Percentiles rank a stretch among this genome's conserved stretches.
phyloP scores from a whole-genome alignment of 306 rosid species.

The Mimosa bimucronata region DNA sequence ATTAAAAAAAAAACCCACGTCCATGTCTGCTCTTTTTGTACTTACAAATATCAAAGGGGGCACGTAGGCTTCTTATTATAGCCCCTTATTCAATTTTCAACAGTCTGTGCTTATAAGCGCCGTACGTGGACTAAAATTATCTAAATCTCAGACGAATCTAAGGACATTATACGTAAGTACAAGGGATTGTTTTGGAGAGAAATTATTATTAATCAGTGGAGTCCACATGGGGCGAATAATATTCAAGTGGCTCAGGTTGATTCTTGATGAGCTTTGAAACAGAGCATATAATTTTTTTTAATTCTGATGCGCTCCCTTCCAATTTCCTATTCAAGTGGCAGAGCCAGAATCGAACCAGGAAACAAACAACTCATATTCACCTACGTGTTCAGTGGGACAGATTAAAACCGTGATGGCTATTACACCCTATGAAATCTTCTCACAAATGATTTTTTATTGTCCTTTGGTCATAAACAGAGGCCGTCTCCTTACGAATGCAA shows the following conservation, averaged over 20 bases:
- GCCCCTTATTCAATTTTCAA: neutral
- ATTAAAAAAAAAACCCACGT: neutral
- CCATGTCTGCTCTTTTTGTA: neutral
- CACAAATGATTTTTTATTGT: neutral
- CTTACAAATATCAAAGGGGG: neutral
- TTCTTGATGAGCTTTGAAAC: neutral
- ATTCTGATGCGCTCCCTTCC: neutral
- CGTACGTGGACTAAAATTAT: neutral
- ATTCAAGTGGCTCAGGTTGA: neutral
- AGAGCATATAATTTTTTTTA: neutral
- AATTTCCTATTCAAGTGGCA: neutral
- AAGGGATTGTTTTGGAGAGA: neutral
- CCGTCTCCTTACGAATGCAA: constrained; percentile 31
- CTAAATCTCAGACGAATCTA: neutral
- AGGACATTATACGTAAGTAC: neutral
- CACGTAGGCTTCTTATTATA: neutral
- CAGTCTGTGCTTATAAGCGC: neutral
- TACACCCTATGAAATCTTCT: constrained; percentile 22
- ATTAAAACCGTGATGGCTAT: neutral
- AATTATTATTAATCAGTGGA: neutral
- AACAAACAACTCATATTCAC: constrained; percentile 18
- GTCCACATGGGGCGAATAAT: neutral
- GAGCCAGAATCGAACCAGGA: neutral
- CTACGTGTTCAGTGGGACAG: neutral
- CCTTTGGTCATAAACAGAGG: constrained; percentile 13